Base-by-base conservation (phyloP, 306 rosid species). In the Cucumis melo region DNA sequence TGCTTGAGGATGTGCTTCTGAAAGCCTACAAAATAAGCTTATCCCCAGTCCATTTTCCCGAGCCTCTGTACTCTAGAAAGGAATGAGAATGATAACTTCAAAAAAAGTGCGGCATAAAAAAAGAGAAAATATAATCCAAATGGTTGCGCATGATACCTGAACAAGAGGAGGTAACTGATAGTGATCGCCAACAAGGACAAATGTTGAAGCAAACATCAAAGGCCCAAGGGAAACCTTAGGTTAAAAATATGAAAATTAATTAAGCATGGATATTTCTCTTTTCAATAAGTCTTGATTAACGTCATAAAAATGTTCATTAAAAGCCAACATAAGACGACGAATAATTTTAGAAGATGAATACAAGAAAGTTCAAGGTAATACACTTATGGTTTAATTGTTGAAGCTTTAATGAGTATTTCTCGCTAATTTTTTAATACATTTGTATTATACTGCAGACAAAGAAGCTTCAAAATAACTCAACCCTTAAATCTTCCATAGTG, bases 81-180 rank as follows among this genome's bases (percentile, higher is more conserved):
- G 55, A 57, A 76, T 57, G 74, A 70, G 50, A 58, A 66, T 34
- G 66, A 74, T 34, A 24, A 15, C 51, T 44, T 77, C 48, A 41
- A 48, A 72, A 41, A 14, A 17, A 32, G 36, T 74, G 65, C 36
- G 64, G 8, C 66, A 32, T 27, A 63, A 20, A 63, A 4, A 46
- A 16, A 1, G 1, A 6, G 2, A 51, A 0, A 0, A 12, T 11
- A 12, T 51, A 71, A 59, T n/a, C 20, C 39, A 15, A 80, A 74
- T n/a, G 20, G 23, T 44, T 24, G 60, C 20, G 73, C 60, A 72
- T 17, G 82, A 62, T n/a, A 51, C 98, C 86, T 91, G 89, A 74
- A 94, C 96, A 78, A 94, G 94, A 81, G 97, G 96, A 73, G 98
- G 97, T 51, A 93, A 84, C 75, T 93, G 98, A 87, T 93, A 93